Base-by-base conservation (phyloP, 1,139 yeast species). In the Magnusiomyces fungicola region DNA sequence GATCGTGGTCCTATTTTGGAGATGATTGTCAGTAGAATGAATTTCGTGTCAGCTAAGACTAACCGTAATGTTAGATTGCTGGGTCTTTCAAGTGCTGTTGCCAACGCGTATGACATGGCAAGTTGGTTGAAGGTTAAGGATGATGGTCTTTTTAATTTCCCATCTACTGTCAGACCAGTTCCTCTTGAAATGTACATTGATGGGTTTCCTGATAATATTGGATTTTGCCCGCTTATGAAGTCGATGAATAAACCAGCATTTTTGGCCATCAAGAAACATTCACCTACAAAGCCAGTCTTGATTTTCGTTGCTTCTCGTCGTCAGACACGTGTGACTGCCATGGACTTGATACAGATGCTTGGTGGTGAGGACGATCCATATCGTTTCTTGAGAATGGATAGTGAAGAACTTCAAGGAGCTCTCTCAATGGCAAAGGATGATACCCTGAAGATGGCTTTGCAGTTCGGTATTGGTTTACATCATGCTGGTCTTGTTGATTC, bases 11-110 rank as follows among this genome's bases (percentile, higher is more conserved):
- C 98, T 2, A 90, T 92, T 68, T 73, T 94, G 61, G 99, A 94
- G 64, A 92, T 92, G 92, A 92, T 94, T 75, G 99, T 94, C 16
- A 87, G 96, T 70, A 86, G 99, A 69, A 87, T 94, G 96, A 90
- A 92, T 63, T 88, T 85, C 62, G 83, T 90, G 53, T 80, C 94
- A 0, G 76, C 87, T 0, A 83, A 79, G 57, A 88, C 95, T 0
- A 77, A 79, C 51, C 76, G 76, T 49, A 90, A 90, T 1, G 81
- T 90, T 21, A 70, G 99, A 53, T 69, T 94, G 41, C 68, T 94
- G 45, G 99, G 99, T 27, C 80, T 94, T 84, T 89, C 97, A 1
- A 92, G 98, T 2, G 97, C 98, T 2, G 97, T 94, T 22, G 88
- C 97, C 0, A 94, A 94, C 69, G 97, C 98, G 0, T 81, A 86